These are phyloP conservation scores for Blastocystis sp. DNA, from an alignment of 352 stramenopile genomes.

Conservation along the genomic window DNA sequence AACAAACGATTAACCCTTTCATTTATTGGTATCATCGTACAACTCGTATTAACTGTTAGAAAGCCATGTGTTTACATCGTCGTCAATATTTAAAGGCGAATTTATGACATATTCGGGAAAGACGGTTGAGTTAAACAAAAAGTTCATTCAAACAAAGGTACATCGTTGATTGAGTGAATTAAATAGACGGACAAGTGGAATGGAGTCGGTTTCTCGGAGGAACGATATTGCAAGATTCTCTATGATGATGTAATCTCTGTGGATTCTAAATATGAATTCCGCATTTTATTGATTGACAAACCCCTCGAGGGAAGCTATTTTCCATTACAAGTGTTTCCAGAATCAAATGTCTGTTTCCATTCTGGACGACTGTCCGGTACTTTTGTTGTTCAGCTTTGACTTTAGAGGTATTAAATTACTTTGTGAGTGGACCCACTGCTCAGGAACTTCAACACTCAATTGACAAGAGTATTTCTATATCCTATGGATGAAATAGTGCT, in stretches of 20 bases:
- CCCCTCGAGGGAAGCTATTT: conserved; percentile 28
- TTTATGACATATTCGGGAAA: conserved; percentile 56
- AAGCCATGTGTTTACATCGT: conserved; percentile 1
- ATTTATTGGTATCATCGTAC: neutral
- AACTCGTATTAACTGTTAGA: neutral
- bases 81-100: conserved; percentile 35
- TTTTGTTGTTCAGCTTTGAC: neutral
- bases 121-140: neutral
- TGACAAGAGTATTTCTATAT: conserved; percentile 33
- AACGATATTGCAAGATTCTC: conserved; percentile 35
- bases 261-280: conserved; percentile 17
- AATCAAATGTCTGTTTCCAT: conserved; percentile 39
- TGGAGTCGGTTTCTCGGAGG: conserved; percentile 21
- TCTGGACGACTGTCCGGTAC: conserved; percentile 8
- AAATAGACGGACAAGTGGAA: conserved; percentile 41
- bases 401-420: conserved; percentile 46
- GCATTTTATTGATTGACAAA: conserved; percentile 47
- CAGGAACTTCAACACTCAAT: neutral
- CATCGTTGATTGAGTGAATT: neutral
- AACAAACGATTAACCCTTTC: neutral
- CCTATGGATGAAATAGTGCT: neutral
- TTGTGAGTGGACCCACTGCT: neutral
- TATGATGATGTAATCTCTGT: conserved; percentile 35
- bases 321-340: conserved; percentile 30
- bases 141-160: conserved; percentile 42